Conservation (phyloP, 108 stramenopile species). For the Parietichytrium sp. region DNA sequence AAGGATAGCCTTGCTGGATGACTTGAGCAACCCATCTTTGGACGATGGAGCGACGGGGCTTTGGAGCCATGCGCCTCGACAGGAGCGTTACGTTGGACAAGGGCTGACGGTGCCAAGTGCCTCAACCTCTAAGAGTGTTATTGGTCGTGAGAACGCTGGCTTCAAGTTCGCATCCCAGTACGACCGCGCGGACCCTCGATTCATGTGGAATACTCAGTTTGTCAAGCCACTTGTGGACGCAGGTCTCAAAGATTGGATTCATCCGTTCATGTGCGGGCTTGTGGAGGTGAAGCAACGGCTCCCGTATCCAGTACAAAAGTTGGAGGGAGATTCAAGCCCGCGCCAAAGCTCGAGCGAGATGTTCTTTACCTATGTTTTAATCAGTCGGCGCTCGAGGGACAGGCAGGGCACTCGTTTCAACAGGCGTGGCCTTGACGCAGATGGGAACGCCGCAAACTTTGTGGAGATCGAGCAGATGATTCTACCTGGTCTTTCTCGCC, state of each 20-base stretch:
- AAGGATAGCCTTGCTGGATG: conserved; percentile 41
- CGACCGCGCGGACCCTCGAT: conserved; percentile 71
- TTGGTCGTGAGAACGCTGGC: conserved; percentile 47
- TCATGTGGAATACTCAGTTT: conserved; percentile 88
- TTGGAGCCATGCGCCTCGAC: no score
- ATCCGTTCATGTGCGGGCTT: conserved; percentile 85
- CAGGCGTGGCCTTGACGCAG: conserved; percentile 80
- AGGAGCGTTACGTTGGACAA: no score
- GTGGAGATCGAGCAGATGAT: conserved; percentile 91
- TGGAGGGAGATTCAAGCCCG: not conserved
- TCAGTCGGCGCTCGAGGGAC: conserved; percentile 78
- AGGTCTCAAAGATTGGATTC: conserved; percentile 60
- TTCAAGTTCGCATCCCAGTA: conserved; percentile 18
- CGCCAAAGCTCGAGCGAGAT: not conserved
- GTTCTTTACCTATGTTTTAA: conserved; percentile 72
- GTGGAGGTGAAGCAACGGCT: conserved; percentile 72
- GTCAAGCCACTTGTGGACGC: conserved; percentile 61
- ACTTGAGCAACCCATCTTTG: no score
- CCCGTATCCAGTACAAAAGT: not conserved
- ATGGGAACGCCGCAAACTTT: conserved; percentile 85
- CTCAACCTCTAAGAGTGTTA: no score
- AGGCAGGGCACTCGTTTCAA: conserved; percentile 92
- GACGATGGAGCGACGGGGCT: no score
- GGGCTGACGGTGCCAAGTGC: no score
- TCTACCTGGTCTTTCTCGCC: conserved; percentile 33